A percentile compares a stretch with the other conserved stretches of the same genome.
phyloP scores from a whole-genome alignment of 306 rosid genomes.

The Trifolium subterraneum region DNA sequence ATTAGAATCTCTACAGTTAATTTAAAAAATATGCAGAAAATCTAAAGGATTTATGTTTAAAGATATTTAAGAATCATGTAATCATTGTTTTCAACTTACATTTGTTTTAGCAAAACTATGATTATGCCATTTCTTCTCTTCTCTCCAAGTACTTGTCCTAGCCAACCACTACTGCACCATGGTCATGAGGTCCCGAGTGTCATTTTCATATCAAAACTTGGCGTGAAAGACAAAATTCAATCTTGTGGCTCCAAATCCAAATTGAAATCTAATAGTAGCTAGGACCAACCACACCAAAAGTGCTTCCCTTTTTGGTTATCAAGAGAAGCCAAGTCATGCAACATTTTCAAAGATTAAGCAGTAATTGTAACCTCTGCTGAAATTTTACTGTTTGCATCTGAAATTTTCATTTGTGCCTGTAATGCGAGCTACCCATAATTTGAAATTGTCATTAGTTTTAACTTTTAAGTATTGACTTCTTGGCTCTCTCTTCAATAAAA shows the following conservation, averaged over 20 bases:
- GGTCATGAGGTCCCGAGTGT: slow-evolving; percentile 18
- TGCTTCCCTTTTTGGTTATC: slow-evolving; percentile 7
- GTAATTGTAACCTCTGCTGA: neutral
- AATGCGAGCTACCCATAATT: neutral
- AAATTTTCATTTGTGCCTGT: neutral
- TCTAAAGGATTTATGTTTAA: neutral
- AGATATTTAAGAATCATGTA: neutral
- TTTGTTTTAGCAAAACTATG: neutral
- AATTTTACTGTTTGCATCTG: neutral
- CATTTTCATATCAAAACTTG: slow-evolving; percentile 33
- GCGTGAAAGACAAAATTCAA: slow-evolving; percentile 41
- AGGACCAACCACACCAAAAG: slow-evolving; percentile 5
- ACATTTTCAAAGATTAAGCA: slow-evolving; percentile 3
- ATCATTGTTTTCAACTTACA: neutral
- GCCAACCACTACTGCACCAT: neutral
- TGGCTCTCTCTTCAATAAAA: neutral
- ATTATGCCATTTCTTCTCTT: neutral
- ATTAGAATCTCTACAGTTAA: neutral
- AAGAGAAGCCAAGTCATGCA: slow-evolving; percentile 18
- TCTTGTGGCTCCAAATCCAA: slow-evolving; percentile 30
- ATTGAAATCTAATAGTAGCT: slow-evolving; percentile 1
- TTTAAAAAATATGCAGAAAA: neutral
- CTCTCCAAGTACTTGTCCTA: neutral
- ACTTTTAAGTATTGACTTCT: neutral
- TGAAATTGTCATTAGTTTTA: neutral